Evolutionary conservation across 176 grass and related monocot genomes (phyloP), one percentile per base, ranked within the genome.

Genomic region (Aechmea fasciata): DNA sequence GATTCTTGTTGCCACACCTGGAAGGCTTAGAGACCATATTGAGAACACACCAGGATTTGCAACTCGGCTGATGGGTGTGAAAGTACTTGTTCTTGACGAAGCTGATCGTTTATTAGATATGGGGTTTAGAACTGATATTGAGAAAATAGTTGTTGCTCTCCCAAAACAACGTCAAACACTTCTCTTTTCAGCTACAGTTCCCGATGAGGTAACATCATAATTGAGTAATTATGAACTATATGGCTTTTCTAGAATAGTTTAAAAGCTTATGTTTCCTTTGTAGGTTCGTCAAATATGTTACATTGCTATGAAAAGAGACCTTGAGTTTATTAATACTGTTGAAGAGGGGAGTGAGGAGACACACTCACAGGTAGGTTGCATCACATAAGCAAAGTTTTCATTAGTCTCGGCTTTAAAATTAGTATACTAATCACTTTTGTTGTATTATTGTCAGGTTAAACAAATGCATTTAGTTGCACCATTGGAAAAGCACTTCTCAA

Each of bases 241-340:
- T 51, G 9, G 11, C 3, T 71, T 24, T 26, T 69, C 18, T 3
- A 25, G 11, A 57, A 85, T 61, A 19, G 55, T 18, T 33, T 81
- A 19, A 49, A 71, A 79, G 53, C 69, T 47, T 71, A 66, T 47
- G 33, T 13, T 72, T 77, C 55, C 68, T 75, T 79, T 70, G 28
- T 92, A 97, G 93, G 93, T 97, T 25, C 81, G 81, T 52, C 93
- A 97, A 92, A 91, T 97, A 77, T 97, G 93, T 72, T 65, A 92
- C 70, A 83, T 97, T 84, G 89, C 93, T 47, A 81, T 97, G 83
- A 97, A 90, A 79, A 97, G 87, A 70, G 89, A 97, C 80, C 80
- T 92, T 71, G 89, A 97, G 68, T 97, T 90, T 70, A 79, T 97
- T 26, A 92, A 89, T 67, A 97, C 89, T 49, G 93, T 97, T 84